These are phyloP conservation scores for Plasmodium fragile DNA, from an alignment of 169 alveolate genomes.

Conservation along the genomic window DNA sequence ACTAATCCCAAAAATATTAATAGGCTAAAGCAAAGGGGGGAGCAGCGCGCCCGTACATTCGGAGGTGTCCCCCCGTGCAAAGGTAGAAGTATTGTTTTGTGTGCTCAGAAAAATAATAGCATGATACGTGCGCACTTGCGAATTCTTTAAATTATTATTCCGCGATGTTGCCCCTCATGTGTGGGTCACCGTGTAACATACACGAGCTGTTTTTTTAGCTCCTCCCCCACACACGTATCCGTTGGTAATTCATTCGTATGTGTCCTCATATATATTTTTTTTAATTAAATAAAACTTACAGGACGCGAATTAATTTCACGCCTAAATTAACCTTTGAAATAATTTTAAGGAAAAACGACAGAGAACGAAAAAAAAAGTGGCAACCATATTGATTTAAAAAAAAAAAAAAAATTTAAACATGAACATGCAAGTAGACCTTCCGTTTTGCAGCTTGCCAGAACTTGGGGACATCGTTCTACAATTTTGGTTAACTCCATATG, in stretches of 20 bases:
- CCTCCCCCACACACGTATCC: neutral
- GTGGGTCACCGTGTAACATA: neutral
- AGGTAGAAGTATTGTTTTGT: neutral
- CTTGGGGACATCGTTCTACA: neutral
- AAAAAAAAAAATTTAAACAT: neutral
- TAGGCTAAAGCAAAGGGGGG: slow-evolving; percentile 8
- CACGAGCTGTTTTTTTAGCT: neutral
- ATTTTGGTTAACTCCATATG: neutral
- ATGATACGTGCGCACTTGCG: neutral
- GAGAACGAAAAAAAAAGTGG: neutral
- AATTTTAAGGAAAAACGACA: neutral
- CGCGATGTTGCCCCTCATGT: neutral
- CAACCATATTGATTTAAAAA: neutral
- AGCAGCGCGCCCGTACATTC: neutral
- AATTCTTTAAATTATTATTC: neutral
- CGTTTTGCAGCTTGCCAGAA: neutral
- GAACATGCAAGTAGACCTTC: neutral
- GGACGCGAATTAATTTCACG: slow-evolving; percentile 1
- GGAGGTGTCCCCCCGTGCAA: neutral
- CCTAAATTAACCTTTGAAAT: neutral
- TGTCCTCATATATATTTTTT: slow-evolving; percentile 3
- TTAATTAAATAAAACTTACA: neutral
- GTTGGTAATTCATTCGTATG: neutral
- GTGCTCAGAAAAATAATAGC: neutral
- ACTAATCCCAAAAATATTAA: slow-evolving; percentile 62